These are phyloP conservation scores for Alternaria ethzedia DNA, from an alignment of 2,329 filamentous ascomycete species.

Conservation along the genomic window DNA sequence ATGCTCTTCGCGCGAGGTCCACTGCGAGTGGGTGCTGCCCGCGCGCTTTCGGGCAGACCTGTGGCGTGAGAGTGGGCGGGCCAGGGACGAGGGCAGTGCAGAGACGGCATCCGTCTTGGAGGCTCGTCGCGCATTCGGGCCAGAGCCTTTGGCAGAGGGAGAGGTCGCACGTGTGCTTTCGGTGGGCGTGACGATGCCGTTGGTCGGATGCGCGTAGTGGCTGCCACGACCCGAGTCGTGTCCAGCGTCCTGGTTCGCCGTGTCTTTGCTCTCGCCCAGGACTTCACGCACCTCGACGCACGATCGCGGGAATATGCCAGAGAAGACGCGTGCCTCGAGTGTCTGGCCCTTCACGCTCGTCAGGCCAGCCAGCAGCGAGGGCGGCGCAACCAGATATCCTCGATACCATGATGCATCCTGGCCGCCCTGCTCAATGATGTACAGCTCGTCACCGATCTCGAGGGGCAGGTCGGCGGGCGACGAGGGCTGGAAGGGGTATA, in stretches of 20 bases:
- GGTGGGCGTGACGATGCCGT: conserved; percentile 48
- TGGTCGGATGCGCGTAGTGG: conserved; percentile 36
- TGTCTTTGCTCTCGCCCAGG: conserved; percentile 65
- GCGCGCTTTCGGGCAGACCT: conserved; percentile 42
- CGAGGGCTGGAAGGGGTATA: conserved; percentile 88
- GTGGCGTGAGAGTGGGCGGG: conserved; percentile 36
- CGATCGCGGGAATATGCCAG: conserved; percentile 94
- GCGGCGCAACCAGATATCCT: conserved; percentile 93
- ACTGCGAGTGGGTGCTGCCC: conserved; percentile 46
- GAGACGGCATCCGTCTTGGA: conserved; percentile 37
- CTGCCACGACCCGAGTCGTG: conserved; percentile 25
- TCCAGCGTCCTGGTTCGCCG: conserved; percentile 17
- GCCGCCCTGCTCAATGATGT: conserved; percentile 96
- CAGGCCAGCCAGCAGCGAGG: conserved; percentile 87
- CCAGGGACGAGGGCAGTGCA: conserved; percentile 29
- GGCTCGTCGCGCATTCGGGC: conserved; percentile 19
- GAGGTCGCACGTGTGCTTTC: conserved; percentile 45
- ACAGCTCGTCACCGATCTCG: conserved; percentile 97
- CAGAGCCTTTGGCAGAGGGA: conserved; percentile 23
- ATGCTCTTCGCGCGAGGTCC: conserved; percentile 48
- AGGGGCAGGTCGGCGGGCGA: conserved; percentile 90
- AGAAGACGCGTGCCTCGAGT: conserved; percentile 93
- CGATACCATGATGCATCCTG: conserved; percentile 87
- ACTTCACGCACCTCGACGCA: conserved; percentile 96
- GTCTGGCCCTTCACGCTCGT: conserved; percentile 92